Percentiles rank a stretch among this genome's conserved stretches.
phyloP scores from a whole-genome alignment of 352 stramenopile species.

The Globisporangium yorkense region DNA sequence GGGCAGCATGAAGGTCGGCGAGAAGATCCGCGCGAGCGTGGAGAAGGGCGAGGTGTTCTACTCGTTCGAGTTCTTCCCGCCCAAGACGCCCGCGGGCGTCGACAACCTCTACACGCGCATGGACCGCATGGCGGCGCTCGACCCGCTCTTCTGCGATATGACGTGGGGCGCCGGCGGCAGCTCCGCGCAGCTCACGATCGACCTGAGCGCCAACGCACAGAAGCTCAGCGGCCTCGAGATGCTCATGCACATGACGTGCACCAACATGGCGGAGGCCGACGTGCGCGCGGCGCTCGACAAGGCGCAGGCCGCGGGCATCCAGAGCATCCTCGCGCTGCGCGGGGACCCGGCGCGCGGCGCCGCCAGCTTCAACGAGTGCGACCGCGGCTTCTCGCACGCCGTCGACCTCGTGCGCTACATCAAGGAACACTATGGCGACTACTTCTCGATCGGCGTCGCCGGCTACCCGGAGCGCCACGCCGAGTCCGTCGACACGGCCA shows the following conservation, averaged over 20 bases:
- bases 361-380: constrained; percentile 83
- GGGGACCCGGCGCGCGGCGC: constrained; percentile 94
- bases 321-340: constrained; percentile 97
- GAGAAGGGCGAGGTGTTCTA: constrained; percentile 87
- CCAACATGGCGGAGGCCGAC: constrained; percentile 95
- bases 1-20: constrained; percentile 75
- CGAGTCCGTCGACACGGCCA: constrained; percentile 78
- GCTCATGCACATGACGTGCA: constrained; percentile 97
- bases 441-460: constrained; percentile 96
- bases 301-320: constrained; percentile 91
- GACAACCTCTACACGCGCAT: constrained; percentile 97
- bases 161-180: constrained; percentile 98
- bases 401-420: constrained; percentile 98
- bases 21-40: constrained; percentile 84
- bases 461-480: constrained; percentile 98
- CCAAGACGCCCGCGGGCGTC: constrained; percentile 93
- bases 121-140: constrained; percentile 92
- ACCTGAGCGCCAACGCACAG: constrained; percentile 91
- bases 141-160: constrained; percentile 98
- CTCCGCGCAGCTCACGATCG: constrained; percentile 94
- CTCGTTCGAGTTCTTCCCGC: constrained; percentile 99
- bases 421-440: constrained; percentile 89
- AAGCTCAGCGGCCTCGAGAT: constrained; percentile 90
- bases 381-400: constrained; percentile 92
- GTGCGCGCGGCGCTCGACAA: constrained; percentile 91